Base-by-base conservation (phyloP, 2,329 filamentous ascomycete genomes). In the Hirsutella minnesotensis region DNA sequence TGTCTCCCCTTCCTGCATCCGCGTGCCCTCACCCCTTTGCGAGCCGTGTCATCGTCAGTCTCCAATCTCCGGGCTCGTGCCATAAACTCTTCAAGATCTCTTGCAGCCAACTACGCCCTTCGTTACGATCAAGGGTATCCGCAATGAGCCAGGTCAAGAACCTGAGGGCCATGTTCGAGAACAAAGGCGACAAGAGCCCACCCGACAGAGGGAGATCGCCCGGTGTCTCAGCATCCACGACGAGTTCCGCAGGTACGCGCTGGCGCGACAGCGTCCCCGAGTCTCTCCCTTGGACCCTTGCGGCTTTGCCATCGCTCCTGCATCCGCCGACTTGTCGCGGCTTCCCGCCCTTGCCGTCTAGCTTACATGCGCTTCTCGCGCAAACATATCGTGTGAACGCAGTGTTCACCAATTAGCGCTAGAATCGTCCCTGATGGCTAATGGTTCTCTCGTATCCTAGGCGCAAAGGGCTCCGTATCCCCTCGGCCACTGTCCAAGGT, bases 151-250 rank as follows among this genome's bases (percentile, higher is more conserved):
- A 75, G 56, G 81, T 86, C 56, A 81, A 73, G 66, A 85, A 84
- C 65, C 76, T 89, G 51, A 73, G 82, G 54, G 84, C 84, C 56
- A 86, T 85, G 73, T 88, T 88, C 60, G 84, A 89, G 69, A 77
- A 79, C 59, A 84, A 78, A 63, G 76, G 73, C 59, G 75, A 77
- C 51, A 68, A 70, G 45, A 81, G 75, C 53, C 74, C 79, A 50
- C 77, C 79, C 15, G 81, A 83, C 49, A 72, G 83, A 66, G 83
- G 83, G 47, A 73, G 83, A 60, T 83, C 80, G 45, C 81, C 81
- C 42, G 77, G 71, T 48, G 62, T 63, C 47, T 63, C 59, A 48
- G 62, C 64, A 47, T 54, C 59, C 37, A 51, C 42, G 39, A 35
- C 46, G 46, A 41, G 44, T 44, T 44, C 38, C 31, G 41, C 47